phyloP scores from a whole-genome alignment of 139 green algal genomes.

The Ostreobium quekettii region DNA sequence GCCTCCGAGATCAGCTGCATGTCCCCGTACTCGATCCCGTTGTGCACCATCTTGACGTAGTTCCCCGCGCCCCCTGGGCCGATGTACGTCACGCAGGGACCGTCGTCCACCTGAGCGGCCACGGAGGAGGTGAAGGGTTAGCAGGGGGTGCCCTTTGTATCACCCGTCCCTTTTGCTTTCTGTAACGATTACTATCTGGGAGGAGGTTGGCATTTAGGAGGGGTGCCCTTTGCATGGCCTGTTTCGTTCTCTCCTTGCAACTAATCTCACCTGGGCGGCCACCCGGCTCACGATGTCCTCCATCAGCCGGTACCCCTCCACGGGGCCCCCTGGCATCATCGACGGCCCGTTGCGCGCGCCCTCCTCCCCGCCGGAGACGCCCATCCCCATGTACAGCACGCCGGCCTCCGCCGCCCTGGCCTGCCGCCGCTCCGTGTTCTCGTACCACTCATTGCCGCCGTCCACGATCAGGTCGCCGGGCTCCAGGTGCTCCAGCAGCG shows the following conservation, averaged over 20 bases:
- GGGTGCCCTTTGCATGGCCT: background rate
- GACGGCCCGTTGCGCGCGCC: slow-evolving; percentile 88
- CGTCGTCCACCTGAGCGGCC: slow-evolving; percentile 90
- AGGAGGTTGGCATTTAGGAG: background rate
- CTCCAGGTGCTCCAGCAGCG: slow-evolving; percentile 81
- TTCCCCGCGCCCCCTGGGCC: slow-evolving; percentile 86
- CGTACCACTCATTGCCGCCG: slow-evolving; percentile 96
- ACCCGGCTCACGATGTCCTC: slow-evolving; percentile 87
- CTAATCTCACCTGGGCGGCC: slow-evolving; percentile 90
- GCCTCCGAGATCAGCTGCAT: slow-evolving; percentile 99
- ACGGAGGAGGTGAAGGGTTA: slow-evolving; percentile 86
- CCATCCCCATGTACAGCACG: slow-evolving; percentile 96
- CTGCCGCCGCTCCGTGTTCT: slow-evolving; percentile 94
- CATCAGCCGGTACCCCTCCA: slow-evolving; percentile 77
- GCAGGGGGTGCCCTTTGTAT: slow-evolving; percentile 52
- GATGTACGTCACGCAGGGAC: slow-evolving; percentile 90
- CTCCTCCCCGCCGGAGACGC: slow-evolving; percentile 95
- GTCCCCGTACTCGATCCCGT: slow-evolving; percentile 99
- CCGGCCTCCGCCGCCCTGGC: slow-evolving; percentile 67
- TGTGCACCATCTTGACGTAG: slow-evolving; percentile 99
- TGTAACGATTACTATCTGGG: background rate
- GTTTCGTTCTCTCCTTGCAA: too few species aligned
- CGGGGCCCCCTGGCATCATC: slow-evolving; percentile 94
- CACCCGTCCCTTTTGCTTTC: background rate
- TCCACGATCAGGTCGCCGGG: slow-evolving; percentile 96